Percentiles rank a stretch among this genome's conserved stretches.
Conservation (phyloP, 140 eudicot species). For the Oenanthe javanica region DNA sequence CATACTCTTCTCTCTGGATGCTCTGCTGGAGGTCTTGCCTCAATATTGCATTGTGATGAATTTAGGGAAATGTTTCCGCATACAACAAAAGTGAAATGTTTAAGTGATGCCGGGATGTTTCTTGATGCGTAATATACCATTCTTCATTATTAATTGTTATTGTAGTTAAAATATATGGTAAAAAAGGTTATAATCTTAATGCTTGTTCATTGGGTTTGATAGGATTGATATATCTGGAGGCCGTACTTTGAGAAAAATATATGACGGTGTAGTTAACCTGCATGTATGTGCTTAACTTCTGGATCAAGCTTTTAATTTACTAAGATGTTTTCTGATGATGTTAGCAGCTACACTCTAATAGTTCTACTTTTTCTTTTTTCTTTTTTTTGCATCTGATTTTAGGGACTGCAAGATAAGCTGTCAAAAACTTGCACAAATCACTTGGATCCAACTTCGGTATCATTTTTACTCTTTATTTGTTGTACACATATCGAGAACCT, state of each 20-base stretch:
- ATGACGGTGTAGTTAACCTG: conserved; percentile 69
- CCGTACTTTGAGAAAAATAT: conserved; percentile 58
- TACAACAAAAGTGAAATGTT: conserved; percentile 77
- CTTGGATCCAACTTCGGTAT: conserved; percentile 12
- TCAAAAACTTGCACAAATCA: conserved; percentile 8
- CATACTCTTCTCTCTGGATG: conserved; percentile 85
- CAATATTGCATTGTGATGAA: conserved; percentile 89
- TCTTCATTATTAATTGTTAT: background rate
- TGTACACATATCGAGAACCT: background rate
- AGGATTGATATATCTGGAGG: conserved; percentile 86
- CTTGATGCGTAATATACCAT: conserved; percentile 69
- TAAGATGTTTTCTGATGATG: background rate
- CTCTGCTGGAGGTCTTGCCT: conserved; percentile 95
- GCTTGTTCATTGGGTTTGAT: background rate
- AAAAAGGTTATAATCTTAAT: background rate
- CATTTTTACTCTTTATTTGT: background rate
- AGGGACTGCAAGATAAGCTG: conserved; percentile 7
- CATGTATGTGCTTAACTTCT: conserved; percentile 41
- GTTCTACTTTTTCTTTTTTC: background rate
- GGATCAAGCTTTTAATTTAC: background rate
- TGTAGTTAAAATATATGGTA: background rate
- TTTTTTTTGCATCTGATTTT: background rate
- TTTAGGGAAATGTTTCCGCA: conserved; percentile 47
- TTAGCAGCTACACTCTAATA: background rate
- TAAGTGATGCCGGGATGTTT: conserved; percentile 94